Percentiles rank a stretch among this genome's conserved stretches.
These are phyloP conservation scores for Eucalyptus regnans DNA, from an alignment of 345 rosid species.

Conservation along the genomic window DNA sequence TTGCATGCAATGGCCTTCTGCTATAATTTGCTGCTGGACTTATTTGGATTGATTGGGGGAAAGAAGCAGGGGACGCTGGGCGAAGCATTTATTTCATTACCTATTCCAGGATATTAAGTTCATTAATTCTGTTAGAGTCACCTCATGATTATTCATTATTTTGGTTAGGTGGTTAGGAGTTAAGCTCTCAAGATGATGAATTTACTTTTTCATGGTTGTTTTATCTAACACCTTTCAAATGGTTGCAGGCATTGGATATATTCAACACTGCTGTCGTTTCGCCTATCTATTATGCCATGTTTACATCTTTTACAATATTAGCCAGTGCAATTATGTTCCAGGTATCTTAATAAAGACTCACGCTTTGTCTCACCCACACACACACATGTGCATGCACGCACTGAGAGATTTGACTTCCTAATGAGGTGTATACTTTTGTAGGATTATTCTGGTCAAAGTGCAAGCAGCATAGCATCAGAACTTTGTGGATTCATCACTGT, in stretches of 20 bases:
- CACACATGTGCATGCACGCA: not conserved
- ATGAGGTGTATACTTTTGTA: not conserved
- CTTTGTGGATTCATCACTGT: slow-evolving; percentile 71
- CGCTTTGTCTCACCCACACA: not conserved
- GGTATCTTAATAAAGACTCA: slow-evolving; percentile 16
- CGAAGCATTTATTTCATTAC: not conserved
- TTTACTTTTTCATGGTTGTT: not conserved
- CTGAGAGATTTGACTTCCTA: not conserved
- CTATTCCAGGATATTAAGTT: not conserved
- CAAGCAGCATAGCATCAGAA: slow-evolving; percentile 59
- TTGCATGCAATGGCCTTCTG: not conserved
- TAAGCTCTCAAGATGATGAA: not conserved
- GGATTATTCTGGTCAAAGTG: slow-evolving; percentile 77
- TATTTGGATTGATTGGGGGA: not conserved
- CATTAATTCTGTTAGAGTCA: not conserved
- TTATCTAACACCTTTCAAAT: not conserved
- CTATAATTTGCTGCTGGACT: not conserved
- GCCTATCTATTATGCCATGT: slow-evolving; percentile 69
- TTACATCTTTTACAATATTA: slow-evolving; percentile 62
- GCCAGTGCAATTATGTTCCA: slow-evolving; percentile 83
- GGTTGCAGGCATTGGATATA: slow-evolving; percentile 66
- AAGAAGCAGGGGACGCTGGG: not conserved
- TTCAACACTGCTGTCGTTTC: slow-evolving; percentile 72
- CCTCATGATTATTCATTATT: not conserved
- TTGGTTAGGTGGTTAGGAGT: not conserved